A percentile compares a stretch with the other conserved stretches of the same genome.
phyloP scores from a whole-genome alignment of 345 rosid species.

The Euphorbia tirucalli region DNA sequence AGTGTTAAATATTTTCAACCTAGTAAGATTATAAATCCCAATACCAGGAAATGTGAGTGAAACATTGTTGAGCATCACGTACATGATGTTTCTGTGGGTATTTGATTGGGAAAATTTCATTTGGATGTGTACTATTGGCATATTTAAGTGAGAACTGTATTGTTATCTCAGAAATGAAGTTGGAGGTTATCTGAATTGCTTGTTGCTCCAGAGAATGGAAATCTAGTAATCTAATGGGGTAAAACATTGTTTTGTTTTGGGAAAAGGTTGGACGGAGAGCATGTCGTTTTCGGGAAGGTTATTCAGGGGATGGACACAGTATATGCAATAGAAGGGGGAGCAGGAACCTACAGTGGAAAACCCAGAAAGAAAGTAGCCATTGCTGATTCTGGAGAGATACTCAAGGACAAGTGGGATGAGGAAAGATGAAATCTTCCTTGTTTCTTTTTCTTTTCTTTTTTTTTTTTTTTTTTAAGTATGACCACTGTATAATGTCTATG shows the following conservation, averaged over 20 bases:
- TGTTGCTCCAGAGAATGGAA: neutral
- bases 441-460: too few relatives aligned
- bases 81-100: neutral
- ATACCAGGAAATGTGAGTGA: neutral
- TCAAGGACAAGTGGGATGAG: constrained; percentile 84
- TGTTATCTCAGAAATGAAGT: neutral
- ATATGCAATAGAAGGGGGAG: constrained; percentile 91
- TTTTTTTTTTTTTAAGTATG: too few relatives aligned
- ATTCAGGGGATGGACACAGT: constrained; percentile 92
- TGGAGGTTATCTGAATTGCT: neutral
- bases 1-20: neutral
- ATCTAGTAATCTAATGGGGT: neutral
- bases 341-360: constrained; percentile 91
- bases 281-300: constrained; percentile 90
- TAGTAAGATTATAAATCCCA: neutral
- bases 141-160: too few relatives aligned
- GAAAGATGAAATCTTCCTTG: constrained; percentile 54
- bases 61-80: too few relatives aligned
- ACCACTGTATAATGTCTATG: too few relatives aligned
- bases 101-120: too few relatives aligned
- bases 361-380: constrained; percentile 85
- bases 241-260: neutral
- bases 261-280: constrained; percentile 92
- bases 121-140: neutral
- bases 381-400: constrained; percentile 84